Evolutionary conservation across 208 protist species (phyloP), one percentile per base, ranked within the genome.

Genomic region (Strigomonas culicis): DNA sequence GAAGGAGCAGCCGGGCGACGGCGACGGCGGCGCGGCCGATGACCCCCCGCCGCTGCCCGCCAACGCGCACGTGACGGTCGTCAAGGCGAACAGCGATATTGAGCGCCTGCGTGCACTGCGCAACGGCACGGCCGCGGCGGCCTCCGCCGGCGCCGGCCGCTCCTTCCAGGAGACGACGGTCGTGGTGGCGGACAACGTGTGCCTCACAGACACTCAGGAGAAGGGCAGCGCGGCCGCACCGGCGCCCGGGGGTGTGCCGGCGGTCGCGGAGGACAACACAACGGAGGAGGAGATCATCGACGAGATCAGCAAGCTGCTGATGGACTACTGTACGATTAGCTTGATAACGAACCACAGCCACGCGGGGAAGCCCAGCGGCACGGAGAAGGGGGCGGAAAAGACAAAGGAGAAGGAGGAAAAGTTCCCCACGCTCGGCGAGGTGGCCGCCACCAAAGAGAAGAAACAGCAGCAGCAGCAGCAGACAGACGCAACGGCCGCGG

Each of bases 251-350:
- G n/a, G n/a, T n/a, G n/a, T n/a, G n/a, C n/a, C n/a, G n/a, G n/a
- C n/a, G n/a, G n/a, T n/a, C n/a, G n/a, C n/a, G n/a, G n/a, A n/a
- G n/a, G n/a, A n/a, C n/a, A n/a, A n/a, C n/a, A n/a, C 49, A 7
- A 22, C 10, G 11, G 49, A 68, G 61, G 72, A 75, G 27, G 72
- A 81, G 28, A 47, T 75, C 2, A 21, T 80, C 11, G 79, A 89
- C 11, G 76, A 80, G n/a, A 77, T 89, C 34, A 86, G 79, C 22
- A 51, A 64, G 22, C 66, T 86, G 27, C 70, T 89, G 25, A 66
- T 84, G 25, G 56, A 71, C 24, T 89, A 89, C 73, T 89, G 79
- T 43, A 28, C 7, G 60, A 61, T 63, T 30, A 17, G 8, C 36
- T 6, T 6, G 8, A 13, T 6, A 13, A 6, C 8, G 36, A 6